Evolutionary conservation across 192 early-diverging fungal genomes (phyloP), one percentile per base, ranked within the genome.

Genomic region (Coemansia sp.): DNA sequence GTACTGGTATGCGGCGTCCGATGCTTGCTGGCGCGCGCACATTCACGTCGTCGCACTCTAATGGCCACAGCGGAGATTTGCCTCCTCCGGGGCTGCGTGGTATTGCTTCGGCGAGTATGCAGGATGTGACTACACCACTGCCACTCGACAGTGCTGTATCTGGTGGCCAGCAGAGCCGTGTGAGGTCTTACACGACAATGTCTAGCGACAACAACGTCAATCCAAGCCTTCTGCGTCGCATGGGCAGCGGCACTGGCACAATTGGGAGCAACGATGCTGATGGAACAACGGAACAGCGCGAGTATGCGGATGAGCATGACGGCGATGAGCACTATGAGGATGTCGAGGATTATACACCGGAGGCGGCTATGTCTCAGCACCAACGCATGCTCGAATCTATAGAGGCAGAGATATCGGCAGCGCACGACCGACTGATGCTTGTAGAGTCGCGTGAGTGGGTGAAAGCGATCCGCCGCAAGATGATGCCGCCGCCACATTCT

Each of bases 361-460:
- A 34, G 10, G 14, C 37, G n/a, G 39, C 45, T n/a, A 29, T 11
- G 18, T 10, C 47, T 46, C 32, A 23, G 24, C 26, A 49, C 50
- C 54, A 63, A 46, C 50, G 34, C 11, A 50, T 58, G 67, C 33
- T 41, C n/a, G 47, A 58, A 9, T 19, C 33, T 3, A 55, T 60
- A 10, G 59, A 58, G 3, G 58, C 61, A 0, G 67, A 77, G 23
- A 70, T 77, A 8, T 58, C 46, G 5, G 62, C 66, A 9, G 73
- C 73, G 11, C 46, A 27, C 37, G 45, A 60, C 44, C 49, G 67
- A 24, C 55, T 77, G 37, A 53, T 65, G 57, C 13, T 20, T 9
- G 58, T 77, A 3, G 73, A 77, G 37, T 46, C 73, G 24, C 28
- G 64, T 33, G 59, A 71, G 47, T 77, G 73, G 73, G 58, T 77